phyloP scores from a whole-genome alignment of 108 stramenopile species.

The Skeletonema menzelii region DNA sequence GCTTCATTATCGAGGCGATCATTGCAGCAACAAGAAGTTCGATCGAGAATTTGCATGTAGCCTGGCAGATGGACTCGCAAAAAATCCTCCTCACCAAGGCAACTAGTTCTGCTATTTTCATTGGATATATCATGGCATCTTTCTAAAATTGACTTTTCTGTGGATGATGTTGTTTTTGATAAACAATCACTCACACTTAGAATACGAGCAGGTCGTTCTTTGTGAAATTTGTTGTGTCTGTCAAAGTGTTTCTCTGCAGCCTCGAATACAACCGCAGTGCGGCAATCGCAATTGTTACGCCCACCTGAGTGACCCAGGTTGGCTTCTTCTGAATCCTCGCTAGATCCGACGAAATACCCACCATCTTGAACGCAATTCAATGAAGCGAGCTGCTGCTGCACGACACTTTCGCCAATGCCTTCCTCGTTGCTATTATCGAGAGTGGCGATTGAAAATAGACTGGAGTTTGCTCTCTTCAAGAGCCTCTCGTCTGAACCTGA shows the following conservation, averaged over 20 bases:
- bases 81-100: conserved; percentile 42
- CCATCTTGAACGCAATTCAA: neutral
- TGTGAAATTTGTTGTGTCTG: conserved; percentile 48
- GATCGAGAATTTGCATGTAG: conserved; percentile 51
- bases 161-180: conserved; percentile 6
- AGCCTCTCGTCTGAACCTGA: neutral
- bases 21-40: conserved; percentile 41
- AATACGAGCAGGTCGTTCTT: conserved; percentile 46
- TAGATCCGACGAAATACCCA: neutral
- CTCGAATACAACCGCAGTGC: conserved; percentile 51
- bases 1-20: conserved; percentile 49
- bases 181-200: conserved; percentile 33
- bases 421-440: conserved; percentile 24
- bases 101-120: conserved; percentile 7
- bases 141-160: conserved; percentile 15
- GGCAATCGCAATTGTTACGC: conserved; percentile 3
- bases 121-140: conserved; percentile 19
- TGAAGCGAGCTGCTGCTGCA: neutral
- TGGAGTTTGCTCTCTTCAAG: conserved; percentile 39
- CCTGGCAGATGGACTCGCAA: conserved; percentile 52
- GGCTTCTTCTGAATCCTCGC: neutral
- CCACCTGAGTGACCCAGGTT: neutral
- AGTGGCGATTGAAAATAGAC: conserved; percentile 40
- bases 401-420: neutral
- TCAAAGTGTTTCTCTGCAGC: conserved; percentile 38